Evolutionary conservation across 495 filamentous ascomycete genomes (phyloP).

Genomic region (Hypoxylon trugodes): DNA sequence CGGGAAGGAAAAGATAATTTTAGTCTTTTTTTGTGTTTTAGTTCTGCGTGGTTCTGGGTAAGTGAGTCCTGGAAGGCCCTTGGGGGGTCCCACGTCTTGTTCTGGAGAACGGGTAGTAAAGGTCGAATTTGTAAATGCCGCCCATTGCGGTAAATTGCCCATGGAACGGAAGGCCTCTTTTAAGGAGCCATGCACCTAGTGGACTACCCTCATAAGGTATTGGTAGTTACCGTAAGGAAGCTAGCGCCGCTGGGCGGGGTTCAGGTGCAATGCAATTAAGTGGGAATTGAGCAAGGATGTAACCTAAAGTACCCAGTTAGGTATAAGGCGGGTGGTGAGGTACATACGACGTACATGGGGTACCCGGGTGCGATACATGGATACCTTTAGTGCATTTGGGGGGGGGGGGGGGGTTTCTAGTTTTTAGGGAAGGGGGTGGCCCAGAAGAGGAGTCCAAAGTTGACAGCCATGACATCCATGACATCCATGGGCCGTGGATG

Average conservation of each 20-base stretch:
- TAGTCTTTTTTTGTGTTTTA: conserved; percentile 21
- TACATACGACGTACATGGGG: conserved; percentile 2
- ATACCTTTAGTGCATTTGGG: conserved; percentile 2
- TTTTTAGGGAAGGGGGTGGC: too few relatives aligned
- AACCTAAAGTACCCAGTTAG: conserved; percentile 23
- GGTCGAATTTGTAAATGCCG: conserved; percentile 41
- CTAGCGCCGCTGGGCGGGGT: conserved; percentile 39
- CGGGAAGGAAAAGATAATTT: conserved; percentile 20
- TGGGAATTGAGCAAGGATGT: conserved; percentile 24
- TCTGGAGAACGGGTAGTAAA: conserved; percentile 34
- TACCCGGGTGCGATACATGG: neutral
- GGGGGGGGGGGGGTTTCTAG: neutral
- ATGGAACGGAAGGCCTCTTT: conserved; percentile 38
- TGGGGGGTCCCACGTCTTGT: conserved; percentile 27
- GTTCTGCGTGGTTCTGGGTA: too few relatives aligned
- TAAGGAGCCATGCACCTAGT: conserved; percentile 24
- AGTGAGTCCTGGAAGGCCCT: too few relatives aligned
- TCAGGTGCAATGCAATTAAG: conserved; percentile 36
- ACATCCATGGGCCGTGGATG: conserved; percentile 2
- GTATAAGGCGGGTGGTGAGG: conserved; percentile 16
- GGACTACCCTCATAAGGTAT: conserved; percentile 13
- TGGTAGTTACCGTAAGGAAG: conserved; percentile 32
- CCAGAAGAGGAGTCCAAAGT: conserved; percentile 18
- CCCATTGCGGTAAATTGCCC: conserved; percentile 43
- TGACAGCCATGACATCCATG: too few relatives aligned